Evolutionary conservation across 2,329 filamentous ascomycete species (phyloP), one percentile per base, ranked within the genome.

Genomic region (Daldinia sp.): DNA sequence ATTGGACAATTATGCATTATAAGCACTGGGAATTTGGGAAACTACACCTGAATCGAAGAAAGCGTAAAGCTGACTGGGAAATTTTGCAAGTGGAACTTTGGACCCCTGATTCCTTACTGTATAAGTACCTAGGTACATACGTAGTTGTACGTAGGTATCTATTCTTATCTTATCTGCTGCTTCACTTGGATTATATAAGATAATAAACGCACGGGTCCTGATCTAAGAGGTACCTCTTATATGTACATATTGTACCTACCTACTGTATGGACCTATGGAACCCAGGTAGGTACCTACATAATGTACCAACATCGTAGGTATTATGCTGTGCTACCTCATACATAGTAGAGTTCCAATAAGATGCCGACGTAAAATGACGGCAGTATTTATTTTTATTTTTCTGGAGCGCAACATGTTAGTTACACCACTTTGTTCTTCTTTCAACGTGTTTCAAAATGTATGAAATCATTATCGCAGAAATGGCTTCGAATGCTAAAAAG

Each of bases 51-150:
- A 66, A 29, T 64, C 17, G 55, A 60, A 47, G 64, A 64, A n/a
- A n/a, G n/a, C n/a, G n/a, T n/a, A n/a, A n/a, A 56, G 53, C 50
- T 64, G 53, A 66, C 54, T 3, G 32, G 23, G 58, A 58, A 55
- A 58, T 37, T 52, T 58, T 4, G 1, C 41, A 50, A 47, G 43
- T 51, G 53, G 21, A 17, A 51, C 48, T 6, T n/a, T 25, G 13
- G 39, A 45, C 21, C 21, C 39, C 3, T 25, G 39, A 15, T 25
- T 15, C 2, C n/a, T 35, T n/a, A n/a, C n/a, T n/a, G n/a, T n/a
- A n/a, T n/a, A n/a, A n/a, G n/a, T 11, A 32, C 30, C 30, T 32
- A 32, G n/a, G n/a, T n/a, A n/a, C 13, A 11, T 10, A 37, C 34
- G 34, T 37, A 37, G 11, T n/a, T 2, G 7, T 37, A 37, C 7